A percentile compares a stretch with the other conserved stretches of the same genome.
phyloP scores from a whole-genome alignment of 2,329 filamentous ascomycete genomes.

The Parascedosporium putredinis region DNA sequence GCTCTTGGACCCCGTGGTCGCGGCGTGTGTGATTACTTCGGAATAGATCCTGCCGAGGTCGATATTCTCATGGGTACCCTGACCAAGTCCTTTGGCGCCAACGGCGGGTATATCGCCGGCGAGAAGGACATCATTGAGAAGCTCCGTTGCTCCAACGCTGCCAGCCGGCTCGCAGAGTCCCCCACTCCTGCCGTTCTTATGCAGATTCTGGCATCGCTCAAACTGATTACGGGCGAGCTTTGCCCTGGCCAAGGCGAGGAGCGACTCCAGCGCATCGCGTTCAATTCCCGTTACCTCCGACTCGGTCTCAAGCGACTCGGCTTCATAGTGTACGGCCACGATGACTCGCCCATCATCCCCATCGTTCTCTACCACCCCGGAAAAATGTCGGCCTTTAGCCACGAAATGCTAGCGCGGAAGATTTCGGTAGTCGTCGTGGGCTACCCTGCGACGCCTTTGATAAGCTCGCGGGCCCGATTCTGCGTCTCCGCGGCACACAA shows the following conservation, averaged over 20 bases:
- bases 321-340: slow-evolving; percentile 93
- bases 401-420: slow-evolving; percentile 96
- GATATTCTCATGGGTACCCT: slow-evolving; percentile 97
- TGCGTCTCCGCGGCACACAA: slow-evolving; percentile 94
- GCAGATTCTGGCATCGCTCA: slow-evolving; percentile 80
- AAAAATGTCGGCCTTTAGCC: slow-evolving; percentile 96
- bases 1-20: slow-evolving; percentile 80
- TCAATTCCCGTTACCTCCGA: slow-evolving; percentile 97
- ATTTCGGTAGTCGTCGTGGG: slow-evolving; percentile 96
- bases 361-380: slow-evolving; percentile 94
- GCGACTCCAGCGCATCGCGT: slow-evolving; percentile 86
- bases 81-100: slow-evolving; percentile 97
- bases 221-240: slow-evolving; percentile 81
- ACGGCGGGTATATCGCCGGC: slow-evolving; percentile 88
- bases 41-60: slow-evolving; percentile 74
- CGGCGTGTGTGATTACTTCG: slow-evolving; percentile 96
- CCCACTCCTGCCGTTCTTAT: slow-evolving; percentile 79
- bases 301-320: slow-evolving; percentile 93
- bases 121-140: slow-evolving; percentile 90
- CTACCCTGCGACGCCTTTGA: slow-evolving; percentile 90
- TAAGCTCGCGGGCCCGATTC: slow-evolving; percentile 89
- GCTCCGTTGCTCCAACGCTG: slow-evolving; percentile 75
- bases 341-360: slow-evolving; percentile 95
- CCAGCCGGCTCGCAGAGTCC: slow-evolving; percentile 77
- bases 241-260: slow-evolving; percentile 89